Evolutionary conservation across 805 yeast species (phyloP).

Genomic region (Candida odintsovae): DNA sequence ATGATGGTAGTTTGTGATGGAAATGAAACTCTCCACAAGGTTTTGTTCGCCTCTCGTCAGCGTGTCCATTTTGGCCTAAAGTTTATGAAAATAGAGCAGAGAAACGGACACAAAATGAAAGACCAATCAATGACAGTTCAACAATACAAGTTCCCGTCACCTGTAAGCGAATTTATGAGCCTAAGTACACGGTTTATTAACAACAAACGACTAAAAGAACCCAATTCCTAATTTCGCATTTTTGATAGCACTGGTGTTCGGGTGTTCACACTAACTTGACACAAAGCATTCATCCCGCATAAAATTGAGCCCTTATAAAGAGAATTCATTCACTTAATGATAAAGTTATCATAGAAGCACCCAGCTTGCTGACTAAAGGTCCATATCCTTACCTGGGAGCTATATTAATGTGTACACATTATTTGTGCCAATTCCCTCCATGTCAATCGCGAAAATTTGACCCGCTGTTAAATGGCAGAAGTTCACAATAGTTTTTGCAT

Average conservation of each 20-base stretch:
- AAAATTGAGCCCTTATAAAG: too few relatives aligned
- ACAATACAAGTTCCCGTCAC: neutral
- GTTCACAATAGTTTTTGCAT: neutral
- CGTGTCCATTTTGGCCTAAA: slow-evolving; percentile 14
- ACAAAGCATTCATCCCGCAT: neutral
- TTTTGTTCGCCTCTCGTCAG: slow-evolving; percentile 10
- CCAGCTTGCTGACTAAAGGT: too few relatives aligned
- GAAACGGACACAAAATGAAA: neutral
- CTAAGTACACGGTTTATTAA: neutral
- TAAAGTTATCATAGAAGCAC: too few relatives aligned
- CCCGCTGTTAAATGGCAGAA: neutral
- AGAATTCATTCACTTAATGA: too few relatives aligned
- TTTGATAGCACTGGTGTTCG: neutral
- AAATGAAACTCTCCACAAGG: slow-evolving; percentile 10
- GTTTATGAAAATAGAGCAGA: neutral
- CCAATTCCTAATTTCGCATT: neutral
- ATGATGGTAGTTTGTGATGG: slow-evolving; percentile 16
- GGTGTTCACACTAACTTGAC: neutral
- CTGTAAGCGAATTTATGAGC: too few relatives aligned
- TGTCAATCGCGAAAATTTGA: neutral
- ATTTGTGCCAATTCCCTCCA: neutral
- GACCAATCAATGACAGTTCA: neutral
- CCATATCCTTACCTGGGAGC: too few relatives aligned
- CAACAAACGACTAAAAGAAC: too few relatives aligned
- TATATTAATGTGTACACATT: too few relatives aligned